These are phyloP conservation scores for Thelonectria discophora DNA, from an alignment of 2,329 filamentous ascomycete genomes.

Conservation along the genomic window DNA sequence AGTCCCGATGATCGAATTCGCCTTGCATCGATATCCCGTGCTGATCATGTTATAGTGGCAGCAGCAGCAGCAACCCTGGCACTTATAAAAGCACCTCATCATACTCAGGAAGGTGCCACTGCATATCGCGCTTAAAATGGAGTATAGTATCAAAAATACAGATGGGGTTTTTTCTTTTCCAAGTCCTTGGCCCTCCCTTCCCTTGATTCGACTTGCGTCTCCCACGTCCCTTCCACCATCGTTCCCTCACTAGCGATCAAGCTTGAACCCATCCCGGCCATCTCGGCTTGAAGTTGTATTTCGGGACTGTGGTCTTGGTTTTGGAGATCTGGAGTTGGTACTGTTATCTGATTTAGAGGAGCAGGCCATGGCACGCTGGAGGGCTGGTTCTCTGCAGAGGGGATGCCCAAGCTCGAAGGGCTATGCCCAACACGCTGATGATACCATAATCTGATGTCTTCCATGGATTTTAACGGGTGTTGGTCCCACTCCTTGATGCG, in stretches of 20 bases:
- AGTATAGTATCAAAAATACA: constrained; percentile 32
- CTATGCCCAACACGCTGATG: neutral
- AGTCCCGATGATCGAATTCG: no score
- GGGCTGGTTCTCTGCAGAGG: neutral
- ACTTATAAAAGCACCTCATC: no score
- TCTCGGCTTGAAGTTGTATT: neutral
- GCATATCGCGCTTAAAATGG: no score
- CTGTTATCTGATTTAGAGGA: neutral
- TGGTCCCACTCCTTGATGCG: constrained; percentile 43
- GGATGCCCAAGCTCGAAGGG: neutral
- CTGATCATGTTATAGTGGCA: no score
- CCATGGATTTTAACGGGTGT: constrained; percentile 31
- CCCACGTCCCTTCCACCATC: constrained; percentile 21
- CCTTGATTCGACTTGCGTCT: neutral
- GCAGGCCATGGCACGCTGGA: neutral
- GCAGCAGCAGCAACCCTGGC: no score
- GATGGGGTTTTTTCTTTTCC: constrained; percentile 27
- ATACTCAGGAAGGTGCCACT: no score
- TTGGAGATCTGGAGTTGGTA: constrained; percentile 1
- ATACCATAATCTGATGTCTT: constrained; percentile 39
- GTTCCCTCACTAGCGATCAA: neutral
- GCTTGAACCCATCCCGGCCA: neutral
- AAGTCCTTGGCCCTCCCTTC: constrained; percentile 33
- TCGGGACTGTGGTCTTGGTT: neutral
- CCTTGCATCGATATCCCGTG: no score